A percentile compares a stretch with the other conserved stretches of the same genome.
Evolutionary conservation across 352 stramenopile genomes (phyloP).

Genomic region (Phytophthora quininea): DNA sequence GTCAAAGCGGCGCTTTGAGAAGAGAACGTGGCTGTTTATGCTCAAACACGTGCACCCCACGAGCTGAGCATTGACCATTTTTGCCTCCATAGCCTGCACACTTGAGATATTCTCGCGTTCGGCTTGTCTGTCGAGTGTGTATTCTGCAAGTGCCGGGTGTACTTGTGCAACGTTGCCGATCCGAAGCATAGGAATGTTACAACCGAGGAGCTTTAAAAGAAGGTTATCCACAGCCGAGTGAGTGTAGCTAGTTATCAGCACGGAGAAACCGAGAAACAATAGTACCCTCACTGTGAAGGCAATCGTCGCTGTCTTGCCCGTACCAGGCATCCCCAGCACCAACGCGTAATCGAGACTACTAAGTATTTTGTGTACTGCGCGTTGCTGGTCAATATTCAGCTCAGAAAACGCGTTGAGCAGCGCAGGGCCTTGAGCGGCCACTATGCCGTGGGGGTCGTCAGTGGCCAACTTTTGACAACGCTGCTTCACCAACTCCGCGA

Average conservation of each 20-base stretch:
- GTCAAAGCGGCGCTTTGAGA: conserved; percentile 93
- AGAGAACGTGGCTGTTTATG: conserved; percentile 79
- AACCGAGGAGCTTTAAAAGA: conserved; percentile 91
- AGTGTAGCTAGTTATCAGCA: conserved; percentile 98
- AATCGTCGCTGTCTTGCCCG: conserved; percentile 97
- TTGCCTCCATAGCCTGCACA: conserved; percentile 53
- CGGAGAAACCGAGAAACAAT: conserved; percentile 90
- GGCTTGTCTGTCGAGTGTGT: conserved; percentile 52
- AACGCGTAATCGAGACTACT: conserved; percentile 94
- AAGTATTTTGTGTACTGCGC: conserved; percentile 74
- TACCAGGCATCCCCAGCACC: conserved; percentile 95
- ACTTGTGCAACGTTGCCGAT: conserved; percentile 79
- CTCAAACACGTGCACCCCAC: conserved; percentile 82
- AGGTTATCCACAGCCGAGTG: conserved; percentile 98
- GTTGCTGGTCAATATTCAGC: conserved; percentile 84
- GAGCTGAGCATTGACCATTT: conserved; percentile 55
- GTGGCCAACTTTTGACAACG: conserved; percentile 31
- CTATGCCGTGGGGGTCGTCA: conserved; percentile 14
- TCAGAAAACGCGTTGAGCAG: conserved; percentile 60
- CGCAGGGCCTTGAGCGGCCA: conserved; percentile 22
- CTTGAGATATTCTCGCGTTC: conserved; percentile 36
- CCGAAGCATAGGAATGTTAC: conserved; percentile 72
- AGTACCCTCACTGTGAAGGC: conserved; percentile 94
- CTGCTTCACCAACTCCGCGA: conserved; percentile 51
- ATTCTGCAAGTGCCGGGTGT: conserved; percentile 65